A percentile compares a stretch with the other conserved stretches of the same genome.
Evolutionary conservation across 202 grass and related monocot species (phyloP).

Genomic region (Elaeis oleifera): DNA sequence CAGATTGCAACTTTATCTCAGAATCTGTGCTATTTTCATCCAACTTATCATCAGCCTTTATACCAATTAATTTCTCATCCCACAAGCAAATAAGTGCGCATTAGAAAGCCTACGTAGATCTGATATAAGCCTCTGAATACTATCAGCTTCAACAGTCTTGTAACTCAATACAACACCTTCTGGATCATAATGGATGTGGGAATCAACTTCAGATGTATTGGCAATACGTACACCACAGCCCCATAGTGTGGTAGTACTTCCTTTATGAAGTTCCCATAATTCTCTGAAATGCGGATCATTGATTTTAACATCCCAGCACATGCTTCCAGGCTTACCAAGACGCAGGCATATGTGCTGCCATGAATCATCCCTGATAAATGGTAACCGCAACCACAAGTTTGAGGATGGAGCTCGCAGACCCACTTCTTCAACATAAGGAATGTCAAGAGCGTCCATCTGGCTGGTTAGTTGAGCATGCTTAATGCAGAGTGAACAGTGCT

Average conservation of each 20-base stretch:
- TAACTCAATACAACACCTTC: slow-evolving; percentile 80
- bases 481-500: slow-evolving; percentile 81
- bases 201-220: slow-evolving; percentile 94
- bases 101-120: slow-evolving; percentile 75
- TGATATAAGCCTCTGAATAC: slow-evolving; percentile 60
- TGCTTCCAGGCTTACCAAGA: slow-evolving; percentile 90
- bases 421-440: slow-evolving; percentile 93
- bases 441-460: slow-evolving; percentile 81
- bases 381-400: slow-evolving; percentile 81
- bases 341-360: slow-evolving; percentile 95
- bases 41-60: slow-evolving; percentile 59
- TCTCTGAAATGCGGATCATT: slow-evolving; percentile 81
- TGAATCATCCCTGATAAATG: slow-evolving; percentile 79
- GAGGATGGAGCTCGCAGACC: slow-evolving; percentile 66
- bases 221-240: slow-evolving; percentile 71
- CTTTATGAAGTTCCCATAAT: slow-evolving; percentile 79
- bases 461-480: slow-evolving; percentile 95
- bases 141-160: slow-evolving; percentile 72
- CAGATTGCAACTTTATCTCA: slow-evolving; percentile 41
- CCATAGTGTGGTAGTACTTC: slow-evolving; percentile 61
- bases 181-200: slow-evolving; percentile 73
- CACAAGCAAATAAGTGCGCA: slow-evolving; percentile 67
- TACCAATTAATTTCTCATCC: slow-evolving; percentile 78
- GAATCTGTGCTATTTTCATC: slow-evolving; percentile 31
- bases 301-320: slow-evolving; percentile 98